Percentiles rank a stretch among this genome's conserved stretches.
Conservation (phyloP, 768 basidiomycete species). For the Amanita subjunquillea region DNA sequence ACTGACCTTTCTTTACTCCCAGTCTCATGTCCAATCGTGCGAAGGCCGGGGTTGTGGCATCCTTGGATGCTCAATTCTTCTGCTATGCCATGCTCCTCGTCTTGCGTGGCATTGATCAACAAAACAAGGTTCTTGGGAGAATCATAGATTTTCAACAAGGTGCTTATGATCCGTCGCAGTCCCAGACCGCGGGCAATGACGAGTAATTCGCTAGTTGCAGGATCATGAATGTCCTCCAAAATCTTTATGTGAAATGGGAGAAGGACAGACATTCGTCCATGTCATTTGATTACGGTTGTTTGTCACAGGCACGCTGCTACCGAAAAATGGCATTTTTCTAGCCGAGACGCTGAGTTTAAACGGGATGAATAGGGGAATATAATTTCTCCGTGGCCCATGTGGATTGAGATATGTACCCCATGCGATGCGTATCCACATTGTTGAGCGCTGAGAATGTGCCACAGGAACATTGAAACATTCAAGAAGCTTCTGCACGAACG, state of each 20-base stretch:
- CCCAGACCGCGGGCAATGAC: constrained; percentile 89
- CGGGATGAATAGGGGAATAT: no score
- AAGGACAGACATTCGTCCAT: constrained; percentile 30
- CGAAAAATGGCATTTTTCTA: no score
- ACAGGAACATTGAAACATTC: no score
- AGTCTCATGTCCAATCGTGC: constrained; percentile 77
- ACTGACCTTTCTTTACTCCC: constrained; percentile 65
- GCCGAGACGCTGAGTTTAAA: not conserved
- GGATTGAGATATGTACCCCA: no score
- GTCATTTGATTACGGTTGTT: no score
- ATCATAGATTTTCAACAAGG: constrained; percentile 88
- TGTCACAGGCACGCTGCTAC: no score
- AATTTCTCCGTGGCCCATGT: no score
- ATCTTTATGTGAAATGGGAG: constrained; percentile 63
- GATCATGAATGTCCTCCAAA: constrained; percentile 62
- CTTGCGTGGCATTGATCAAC: constrained; percentile 72
- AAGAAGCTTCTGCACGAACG: no score
- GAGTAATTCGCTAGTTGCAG: constrained; percentile 60
- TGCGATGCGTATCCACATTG: no score
- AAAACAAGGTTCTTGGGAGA: constrained; percentile 75
- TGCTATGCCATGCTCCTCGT: constrained; percentile 86
- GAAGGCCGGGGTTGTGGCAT: constrained; percentile 75
- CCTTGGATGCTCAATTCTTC: constrained; percentile 92
- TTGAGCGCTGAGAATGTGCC: not conserved
- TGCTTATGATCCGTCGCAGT: constrained; percentile 72